Conservation (phyloP, 495 filamentous ascomycete genomes). For the Hypoxylon fuscum region DNA sequence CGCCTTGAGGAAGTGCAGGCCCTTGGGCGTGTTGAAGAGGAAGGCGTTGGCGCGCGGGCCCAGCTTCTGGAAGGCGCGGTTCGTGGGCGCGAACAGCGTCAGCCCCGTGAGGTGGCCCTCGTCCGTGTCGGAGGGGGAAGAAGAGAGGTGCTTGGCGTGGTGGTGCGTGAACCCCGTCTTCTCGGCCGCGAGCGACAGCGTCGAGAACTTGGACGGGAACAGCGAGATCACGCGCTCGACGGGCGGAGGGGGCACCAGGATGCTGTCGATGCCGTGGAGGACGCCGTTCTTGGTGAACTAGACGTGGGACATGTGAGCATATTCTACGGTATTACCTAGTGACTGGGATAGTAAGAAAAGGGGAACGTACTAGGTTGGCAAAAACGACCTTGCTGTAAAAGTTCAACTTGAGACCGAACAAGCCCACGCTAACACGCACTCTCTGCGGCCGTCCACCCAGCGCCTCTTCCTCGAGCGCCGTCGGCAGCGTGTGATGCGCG, state of each 20-base stretch:
- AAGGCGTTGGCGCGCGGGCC: conserved; percentile 76
- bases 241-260: conserved; percentile 77
- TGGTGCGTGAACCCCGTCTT: conserved; percentile 70
- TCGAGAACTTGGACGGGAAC: conserved; percentile 78
- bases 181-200: conserved; percentile 72
- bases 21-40: conserved; percentile 73
- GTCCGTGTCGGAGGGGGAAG: conserved; percentile 11
- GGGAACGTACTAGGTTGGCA: conserved; percentile 67
- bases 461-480: conserved; percentile 61
- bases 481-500: conserved; percentile 74
- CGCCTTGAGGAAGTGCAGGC: conserved; percentile 74
- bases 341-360: too few relatives aligned
- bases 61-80: conserved; percentile 76
- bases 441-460: conserved; percentile 73
- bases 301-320: conserved; percentile 53
- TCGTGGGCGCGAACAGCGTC: conserved; percentile 80
- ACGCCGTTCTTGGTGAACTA: conserved; percentile 71
- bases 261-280: conserved; percentile 75
- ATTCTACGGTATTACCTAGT: background rate
- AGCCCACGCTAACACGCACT: conserved; percentile 64
- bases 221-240: conserved; percentile 67
- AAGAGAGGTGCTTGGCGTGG: conserved; percentile 22
- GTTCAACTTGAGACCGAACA: conserved; percentile 74
- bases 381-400: conserved; percentile 71
- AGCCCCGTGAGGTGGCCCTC: conserved; percentile 53